Base-by-base conservation (phyloP, 164 flowering plant genomes). In the Vitis labrusca region DNA sequence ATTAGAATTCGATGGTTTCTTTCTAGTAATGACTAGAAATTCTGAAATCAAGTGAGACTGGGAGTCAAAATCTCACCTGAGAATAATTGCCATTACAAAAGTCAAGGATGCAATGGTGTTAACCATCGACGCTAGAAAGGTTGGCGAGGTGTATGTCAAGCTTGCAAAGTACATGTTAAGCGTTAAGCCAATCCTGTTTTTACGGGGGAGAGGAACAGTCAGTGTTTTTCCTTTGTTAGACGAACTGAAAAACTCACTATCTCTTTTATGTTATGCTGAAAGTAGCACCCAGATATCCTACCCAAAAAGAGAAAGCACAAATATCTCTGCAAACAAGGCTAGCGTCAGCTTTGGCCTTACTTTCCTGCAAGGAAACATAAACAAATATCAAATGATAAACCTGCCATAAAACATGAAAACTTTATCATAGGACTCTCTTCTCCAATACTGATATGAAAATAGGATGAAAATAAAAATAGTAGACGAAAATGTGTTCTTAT, bases 111-210 rank as follows among this genome's bases (percentile, higher is more conserved):
- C 84, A 50, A 86, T 79, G 10, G 92, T 86, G 80, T 92, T 90
- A 73, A 85, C 65, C 69, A 78, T 68, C 3, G 82, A 64, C 8
- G 78, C 74, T 19, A 88, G 54, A 44, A 93, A 88, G 10, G 94
- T 86, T 23, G 98, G 96, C 65, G 98, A 93, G 9, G 93, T 89
- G 79, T 86, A 91, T 71, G 64, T 88, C 78, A 92, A 76, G 85
- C 96, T 90, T 67, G 86, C 85, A 66, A 90, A 92, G 63, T 86
- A 90, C 91, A 88, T 85, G 82, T 93, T 91, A 32, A 88, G 81
- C 16, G 94, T 84, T 75, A 88, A 73, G 50, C 89, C 69, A 54
- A 88, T 87, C 85, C 94, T 93, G 91, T 55, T 37, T 37, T 6
- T 0, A 23, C 27, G 5, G 44, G 44, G 44, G 6, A 37, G 44